Conservation (phyloP, 257 asterid genomes). For the Craterostigma plantagineum region DNA sequence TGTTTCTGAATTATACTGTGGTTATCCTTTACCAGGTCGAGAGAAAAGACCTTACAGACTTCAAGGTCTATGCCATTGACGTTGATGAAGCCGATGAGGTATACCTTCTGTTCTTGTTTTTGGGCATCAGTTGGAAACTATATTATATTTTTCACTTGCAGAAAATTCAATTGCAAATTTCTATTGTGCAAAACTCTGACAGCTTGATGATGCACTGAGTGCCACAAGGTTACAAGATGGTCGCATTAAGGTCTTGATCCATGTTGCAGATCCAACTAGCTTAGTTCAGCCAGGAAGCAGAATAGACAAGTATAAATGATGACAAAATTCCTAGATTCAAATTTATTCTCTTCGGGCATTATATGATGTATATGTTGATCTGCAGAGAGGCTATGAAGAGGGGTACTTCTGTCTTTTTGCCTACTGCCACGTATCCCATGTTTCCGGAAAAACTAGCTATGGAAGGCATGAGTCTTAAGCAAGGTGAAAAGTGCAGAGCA, state of each 20-base stretch:
- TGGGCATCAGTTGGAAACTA: constrained; percentile 1
- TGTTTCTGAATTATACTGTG: not conserved
- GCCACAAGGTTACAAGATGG: constrained; percentile 91
- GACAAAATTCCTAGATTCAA: constrained; percentile 8
- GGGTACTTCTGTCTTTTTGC: constrained; percentile 78
- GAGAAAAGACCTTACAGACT: constrained; percentile 66
- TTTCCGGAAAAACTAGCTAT: constrained; percentile 89
- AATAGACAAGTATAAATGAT: constrained; percentile 55
- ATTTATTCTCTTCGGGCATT: constrained; percentile 10
- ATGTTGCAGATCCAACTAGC: constrained; percentile 90
- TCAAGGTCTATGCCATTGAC: constrained; percentile 97
- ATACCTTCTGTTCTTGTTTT: constrained; percentile 11
- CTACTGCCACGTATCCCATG: constrained; percentile 94
- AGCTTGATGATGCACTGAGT: constrained; percentile 98
- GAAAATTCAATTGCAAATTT: constrained; percentile 8
- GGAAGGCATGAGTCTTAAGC: constrained; percentile 97
- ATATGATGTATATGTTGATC: constrained; percentile 15
- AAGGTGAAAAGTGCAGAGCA: constrained; percentile 70
- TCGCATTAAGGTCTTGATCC: constrained; percentile 85
- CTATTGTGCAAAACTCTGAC: constrained; percentile 24
- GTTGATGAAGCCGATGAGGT: constrained; percentile 99
- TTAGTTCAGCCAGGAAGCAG: constrained; percentile 71
- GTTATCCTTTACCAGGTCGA: constrained; percentile 32
- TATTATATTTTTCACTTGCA: too few relatives aligned
- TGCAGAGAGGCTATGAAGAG: constrained; percentile 86